These are phyloP conservation scores for Dendrobium huoshanense DNA, from an alignment of 106 monocot species.

Conservation along the genomic window DNA sequence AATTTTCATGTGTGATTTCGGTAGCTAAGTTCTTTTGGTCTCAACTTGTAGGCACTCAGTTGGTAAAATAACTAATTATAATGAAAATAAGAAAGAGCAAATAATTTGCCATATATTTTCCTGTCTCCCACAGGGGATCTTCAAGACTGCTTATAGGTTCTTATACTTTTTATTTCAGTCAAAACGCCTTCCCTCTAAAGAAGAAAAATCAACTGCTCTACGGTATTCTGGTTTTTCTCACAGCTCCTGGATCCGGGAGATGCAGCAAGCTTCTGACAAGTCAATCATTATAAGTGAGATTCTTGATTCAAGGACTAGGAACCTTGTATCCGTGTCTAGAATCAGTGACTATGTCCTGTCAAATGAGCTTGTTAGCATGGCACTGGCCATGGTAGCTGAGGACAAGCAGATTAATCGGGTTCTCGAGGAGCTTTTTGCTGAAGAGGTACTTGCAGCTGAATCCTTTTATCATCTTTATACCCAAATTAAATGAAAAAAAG, in stretches of 20 bases:
- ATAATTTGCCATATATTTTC: background rate
- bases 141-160: background rate
- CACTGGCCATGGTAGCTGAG: conserved; percentile 94
- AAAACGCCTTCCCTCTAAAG: conserved; percentile 74
- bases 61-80: background rate
- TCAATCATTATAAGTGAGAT: conserved; percentile 96
- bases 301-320: conserved; percentile 86
- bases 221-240: conserved; percentile 52
- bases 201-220: conserved; percentile 33
- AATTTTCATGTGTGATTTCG: background rate
- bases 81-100: background rate
- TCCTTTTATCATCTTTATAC: background rate
- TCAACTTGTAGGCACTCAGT: background rate
- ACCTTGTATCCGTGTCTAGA: conserved; percentile 91
- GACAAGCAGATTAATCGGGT: conserved; percentile 96
- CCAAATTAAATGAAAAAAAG: background rate
- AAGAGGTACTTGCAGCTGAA: conserved; percentile 48
- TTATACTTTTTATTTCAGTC: conserved; percentile 42
- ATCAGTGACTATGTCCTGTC: conserved; percentile 95
- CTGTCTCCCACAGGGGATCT: background rate
- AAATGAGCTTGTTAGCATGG: conserved; percentile 96
- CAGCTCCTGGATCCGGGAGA: conserved; percentile 84
- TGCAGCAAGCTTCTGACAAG: conserved; percentile 94
- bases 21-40: background rate
- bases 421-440: conserved; percentile 92